phyloP scores from a whole-genome alignment of 2,329 filamentous ascomycete genomes.

The Pyricularia sp. region DNA sequence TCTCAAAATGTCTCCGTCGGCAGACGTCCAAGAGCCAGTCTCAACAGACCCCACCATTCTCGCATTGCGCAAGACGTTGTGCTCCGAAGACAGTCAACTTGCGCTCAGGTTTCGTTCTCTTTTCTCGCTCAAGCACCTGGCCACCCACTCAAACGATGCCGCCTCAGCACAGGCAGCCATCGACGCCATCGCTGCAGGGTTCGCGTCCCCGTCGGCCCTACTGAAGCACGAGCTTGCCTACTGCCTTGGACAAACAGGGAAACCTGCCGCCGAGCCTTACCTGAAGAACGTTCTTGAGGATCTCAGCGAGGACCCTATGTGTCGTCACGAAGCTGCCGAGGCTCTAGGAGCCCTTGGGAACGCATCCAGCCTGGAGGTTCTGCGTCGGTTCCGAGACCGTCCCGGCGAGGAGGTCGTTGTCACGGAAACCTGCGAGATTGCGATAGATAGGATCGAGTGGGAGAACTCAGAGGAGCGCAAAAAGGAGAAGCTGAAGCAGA shows the following conservation, averaged over 20 bases:
- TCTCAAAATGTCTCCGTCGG: constrained; percentile 13
- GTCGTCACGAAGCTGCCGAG: constrained; percentile 90
- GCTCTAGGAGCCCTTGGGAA: constrained; percentile 81
- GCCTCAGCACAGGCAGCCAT: constrained; percentile 36
- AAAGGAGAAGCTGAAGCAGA: constrained; percentile 65
- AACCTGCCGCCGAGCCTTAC: constrained; percentile 58
- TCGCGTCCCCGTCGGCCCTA: constrained; percentile 72
- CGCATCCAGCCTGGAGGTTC: constrained; percentile 55
- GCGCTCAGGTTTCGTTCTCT: constrained; percentile 87
- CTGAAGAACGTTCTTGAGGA: constrained; percentile 65
- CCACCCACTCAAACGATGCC: constrained; percentile 51
- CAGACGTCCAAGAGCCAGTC: constrained; percentile 8
- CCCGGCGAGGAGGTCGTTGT: constrained; percentile 65
- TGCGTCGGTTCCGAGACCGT: constrained; percentile 63
- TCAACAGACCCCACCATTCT: constrained; percentile 33
- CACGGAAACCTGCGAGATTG: constrained; percentile 94
- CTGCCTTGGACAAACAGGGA: constrained; percentile 83
- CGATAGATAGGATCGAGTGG: constrained; percentile 88
- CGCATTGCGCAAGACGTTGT: constrained; percentile 61
- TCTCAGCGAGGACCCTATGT: constrained; percentile 81
- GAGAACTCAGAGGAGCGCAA: constrained; percentile 63
- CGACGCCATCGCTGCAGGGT: constrained; percentile 77
- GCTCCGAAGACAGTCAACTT: constrained; percentile 68
- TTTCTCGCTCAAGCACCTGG: constrained; percentile 93
- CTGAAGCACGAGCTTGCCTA: constrained; percentile 96